Conservation (phyloP, 164 flowering plant genomes). For the Dillenia suffruticosa region DNA sequence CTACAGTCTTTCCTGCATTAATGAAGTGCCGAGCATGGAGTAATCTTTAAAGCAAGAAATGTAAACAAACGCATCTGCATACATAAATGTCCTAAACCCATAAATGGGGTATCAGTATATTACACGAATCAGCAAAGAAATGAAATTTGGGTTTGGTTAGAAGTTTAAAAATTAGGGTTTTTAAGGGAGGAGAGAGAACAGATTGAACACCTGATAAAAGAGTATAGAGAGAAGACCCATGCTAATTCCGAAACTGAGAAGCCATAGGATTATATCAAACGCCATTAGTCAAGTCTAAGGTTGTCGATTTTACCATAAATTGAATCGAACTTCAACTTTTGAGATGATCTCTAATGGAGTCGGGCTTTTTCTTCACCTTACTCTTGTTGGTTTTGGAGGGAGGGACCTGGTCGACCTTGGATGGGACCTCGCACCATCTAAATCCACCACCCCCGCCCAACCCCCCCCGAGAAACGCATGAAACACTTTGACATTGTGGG, state of each 20-base stretch:
- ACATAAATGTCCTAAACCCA: not conserved
- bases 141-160: slow-evolving; percentile 2
- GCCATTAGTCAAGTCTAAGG: slow-evolving; percentile 11
- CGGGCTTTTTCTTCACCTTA: no score
- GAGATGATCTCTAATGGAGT: no score
- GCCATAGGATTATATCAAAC: slow-evolving; percentile 29
- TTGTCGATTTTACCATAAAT: no score
- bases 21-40: no score
- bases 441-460: no score
- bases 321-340: no score
- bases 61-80: not conserved
- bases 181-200: not conserved
- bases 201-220: slow-evolving; percentile 22
- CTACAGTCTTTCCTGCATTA: no score
- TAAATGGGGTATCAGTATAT: not conserved
- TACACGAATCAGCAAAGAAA: not conserved
- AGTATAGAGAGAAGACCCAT: slow-evolving; percentile 23
- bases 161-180: not conserved
- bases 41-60: not conserved
- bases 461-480: no score
- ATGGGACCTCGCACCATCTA: no score
- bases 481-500: no score
- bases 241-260: slow-evolving; percentile 16
- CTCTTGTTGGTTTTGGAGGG: no score
- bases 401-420: no score